Evolutionary conservation across 805 yeast genomes (phyloP).

Genomic region (Kregervanrija pseudodelftensis): DNA sequence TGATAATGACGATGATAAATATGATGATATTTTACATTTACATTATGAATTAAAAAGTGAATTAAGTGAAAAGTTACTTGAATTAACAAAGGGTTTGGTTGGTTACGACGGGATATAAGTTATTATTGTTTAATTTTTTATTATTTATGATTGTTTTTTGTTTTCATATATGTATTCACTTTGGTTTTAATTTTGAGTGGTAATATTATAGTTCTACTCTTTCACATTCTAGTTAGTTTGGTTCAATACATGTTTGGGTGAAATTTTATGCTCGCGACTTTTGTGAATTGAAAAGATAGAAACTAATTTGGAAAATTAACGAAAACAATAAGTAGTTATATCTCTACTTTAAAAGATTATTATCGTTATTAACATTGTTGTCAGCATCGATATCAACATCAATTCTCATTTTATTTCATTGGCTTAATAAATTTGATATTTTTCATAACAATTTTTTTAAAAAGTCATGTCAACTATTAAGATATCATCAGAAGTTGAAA

Average conservation of each 20-base stretch:
- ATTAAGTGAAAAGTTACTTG: slow-evolving; percentile 23
- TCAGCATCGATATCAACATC: no score
- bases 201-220: background rate
- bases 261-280: no score
- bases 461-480: background rate
- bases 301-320: no score
- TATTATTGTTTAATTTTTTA: background rate
- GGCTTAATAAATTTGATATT: no score
- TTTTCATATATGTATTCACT: background rate
- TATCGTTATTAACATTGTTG: background rate
- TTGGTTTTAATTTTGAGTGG: background rate
- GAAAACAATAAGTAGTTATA: background rate
- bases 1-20: slow-evolving; percentile 7
- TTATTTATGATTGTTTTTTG: background rate
- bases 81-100: slow-evolving; percentile 21
- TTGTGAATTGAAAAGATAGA: no score
- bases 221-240: background rate
- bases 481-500: slow-evolving; percentile 18
- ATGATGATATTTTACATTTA: slow-evolving; percentile 17
- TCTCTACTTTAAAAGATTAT: background rate
- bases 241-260: no score
- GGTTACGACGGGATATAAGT: slow-evolving; percentile 17
- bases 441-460: no score
- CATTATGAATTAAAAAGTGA: slow-evolving; percentile 25
- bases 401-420: no score